Evolutionary conservation across 1,284 basidiomycete species (phyloP), one percentile per base, ranked within the genome.

Genomic region (Fomitopsis palustris): DNA sequence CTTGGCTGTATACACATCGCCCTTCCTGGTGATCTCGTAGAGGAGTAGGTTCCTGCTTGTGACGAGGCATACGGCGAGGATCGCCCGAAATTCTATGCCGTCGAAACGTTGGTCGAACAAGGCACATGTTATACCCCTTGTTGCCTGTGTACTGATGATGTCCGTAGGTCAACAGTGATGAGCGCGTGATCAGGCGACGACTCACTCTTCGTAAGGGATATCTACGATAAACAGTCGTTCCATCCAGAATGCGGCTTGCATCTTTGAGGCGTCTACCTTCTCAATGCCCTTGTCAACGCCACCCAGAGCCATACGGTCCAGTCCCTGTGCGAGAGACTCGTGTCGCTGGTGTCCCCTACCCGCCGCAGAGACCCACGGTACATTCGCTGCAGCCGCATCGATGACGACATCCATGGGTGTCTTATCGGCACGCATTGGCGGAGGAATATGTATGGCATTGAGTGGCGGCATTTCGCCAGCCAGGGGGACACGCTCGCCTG

Each of bases 191-290:
- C 35, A 66, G 53, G 23, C 19, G 19, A 10, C 9, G 23, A 33
- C 87, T 75, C 68, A 90, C 89, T 84, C 81, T 45, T 71, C 67
- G 45, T 73, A 71, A 0, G 77, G 65, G 8, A 86, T 76, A 31
- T 82, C 76, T 42, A 82, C 77, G 8, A 78, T 77, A 56, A 78
- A 74, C n/a, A 92, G 63, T 54, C 75, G 80, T 69, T 85, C 83
- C 68, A 87, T 81, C 85, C 86, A 92, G 65, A 84, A 85, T 0
- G 85, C 78, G 1, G 86, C 81, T 54, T 84, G 84, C 82, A 90
- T 85, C 57, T 84, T 80, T 1, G 80, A 81, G 65, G 86, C 80
- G 61, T 85, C 81, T 38, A 79, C 73, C 1, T 63, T 62, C 31
- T 67, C 63, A 3, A 80, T 73, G 8, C 75, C 65, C 9, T 79